Percentiles rank a stretch among this genome's conserved stretches.
phyloP scores from a whole-genome alignment of 176 grass and related monocot species.

The Aegilops sharonensis region DNA sequence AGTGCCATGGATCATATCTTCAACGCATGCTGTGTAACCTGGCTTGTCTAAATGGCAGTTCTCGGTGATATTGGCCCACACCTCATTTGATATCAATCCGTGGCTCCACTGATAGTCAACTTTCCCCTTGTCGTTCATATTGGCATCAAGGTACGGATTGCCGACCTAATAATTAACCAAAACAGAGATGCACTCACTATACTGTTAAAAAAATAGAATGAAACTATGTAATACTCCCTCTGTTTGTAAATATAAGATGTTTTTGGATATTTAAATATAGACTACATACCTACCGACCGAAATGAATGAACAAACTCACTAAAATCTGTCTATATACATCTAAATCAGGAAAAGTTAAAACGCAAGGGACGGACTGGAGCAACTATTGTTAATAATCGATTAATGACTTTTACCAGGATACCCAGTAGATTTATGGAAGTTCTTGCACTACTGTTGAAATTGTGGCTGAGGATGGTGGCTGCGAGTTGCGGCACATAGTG shows the following conservation, averaged over 20 bases:
- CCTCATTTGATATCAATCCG: constrained; percentile 39
- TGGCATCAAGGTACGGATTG: constrained; percentile 22
- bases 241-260: background rate
- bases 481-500: constrained; percentile 45
- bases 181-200: background rate
- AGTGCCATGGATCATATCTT: background rate
- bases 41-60: constrained; percentile 23
- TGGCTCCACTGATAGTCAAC: constrained; percentile 38
- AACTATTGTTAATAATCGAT: background rate
- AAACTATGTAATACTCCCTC: background rate
- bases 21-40: background rate
- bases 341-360: too few relatives aligned
- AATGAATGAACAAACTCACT: too few relatives aligned
- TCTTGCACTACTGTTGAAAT: background rate
- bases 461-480: constrained; percentile 12
- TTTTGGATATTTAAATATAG: too few relatives aligned
- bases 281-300: too few relatives aligned
- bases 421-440: constrained; percentile 11
- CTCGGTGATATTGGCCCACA: constrained; percentile 18
- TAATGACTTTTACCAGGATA: constrained; percentile 5
- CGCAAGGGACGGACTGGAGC: too few relatives aligned
- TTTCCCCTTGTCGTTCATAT: background rate
- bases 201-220: background rate
- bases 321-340: too few relatives aligned
- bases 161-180: constrained; percentile 29